Evolutionary conservation across 805 yeast genomes (phyloP).

Genomic region (Kodamaea fukazawae): DNA sequence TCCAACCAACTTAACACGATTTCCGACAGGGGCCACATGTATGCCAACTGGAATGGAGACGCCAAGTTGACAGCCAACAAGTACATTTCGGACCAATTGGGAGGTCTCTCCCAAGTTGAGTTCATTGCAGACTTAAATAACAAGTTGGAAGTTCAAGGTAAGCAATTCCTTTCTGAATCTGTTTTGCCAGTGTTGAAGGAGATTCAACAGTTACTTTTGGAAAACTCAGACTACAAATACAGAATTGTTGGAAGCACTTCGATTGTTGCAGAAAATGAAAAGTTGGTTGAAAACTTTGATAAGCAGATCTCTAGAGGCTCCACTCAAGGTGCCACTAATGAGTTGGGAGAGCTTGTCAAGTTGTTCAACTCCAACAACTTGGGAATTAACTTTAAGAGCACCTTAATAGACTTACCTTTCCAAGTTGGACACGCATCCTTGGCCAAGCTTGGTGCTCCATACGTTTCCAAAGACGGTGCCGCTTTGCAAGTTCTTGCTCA

Average conservation of each 20-base stretch:
- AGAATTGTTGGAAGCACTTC: conserved; percentile 59
- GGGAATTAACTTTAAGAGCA: conserved; percentile 17
- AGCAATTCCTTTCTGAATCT: conserved; percentile 38
- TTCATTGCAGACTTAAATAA: conserved; percentile 60
- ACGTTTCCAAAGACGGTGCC: conserved; percentile 74
- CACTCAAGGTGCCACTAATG: conserved; percentile 1
- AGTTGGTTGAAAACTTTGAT: conserved; percentile 31
- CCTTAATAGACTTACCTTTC: conserved; percentile 71
- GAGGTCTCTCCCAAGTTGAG: conserved; percentile 77
- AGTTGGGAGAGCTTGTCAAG: conserved; percentile 13
- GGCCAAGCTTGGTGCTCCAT: conserved; percentile 64
- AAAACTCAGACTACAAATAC: conserved; percentile 44
- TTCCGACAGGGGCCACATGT: conserved; percentile 86
- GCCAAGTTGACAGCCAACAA: conserved; percentile 61
- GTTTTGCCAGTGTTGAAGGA: conserved; percentile 63
- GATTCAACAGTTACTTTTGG: conserved; percentile 45
- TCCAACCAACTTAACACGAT: conserved; percentile 76
- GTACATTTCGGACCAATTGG: conserved; percentile 57
- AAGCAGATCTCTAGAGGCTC: conserved; percentile 1
- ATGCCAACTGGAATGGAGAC: conserved; percentile 66
- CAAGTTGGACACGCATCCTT: conserved; percentile 83
- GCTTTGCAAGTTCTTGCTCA: conserved; percentile 79
- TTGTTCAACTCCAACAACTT: conserved; percentile 15
- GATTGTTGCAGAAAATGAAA: conserved; percentile 34
- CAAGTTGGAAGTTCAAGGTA: conserved; percentile 42